phyloP scores from a whole-genome alignment of 495 filamentous ascomycete genomes.

The Neohortaea acidophila region DNA sequence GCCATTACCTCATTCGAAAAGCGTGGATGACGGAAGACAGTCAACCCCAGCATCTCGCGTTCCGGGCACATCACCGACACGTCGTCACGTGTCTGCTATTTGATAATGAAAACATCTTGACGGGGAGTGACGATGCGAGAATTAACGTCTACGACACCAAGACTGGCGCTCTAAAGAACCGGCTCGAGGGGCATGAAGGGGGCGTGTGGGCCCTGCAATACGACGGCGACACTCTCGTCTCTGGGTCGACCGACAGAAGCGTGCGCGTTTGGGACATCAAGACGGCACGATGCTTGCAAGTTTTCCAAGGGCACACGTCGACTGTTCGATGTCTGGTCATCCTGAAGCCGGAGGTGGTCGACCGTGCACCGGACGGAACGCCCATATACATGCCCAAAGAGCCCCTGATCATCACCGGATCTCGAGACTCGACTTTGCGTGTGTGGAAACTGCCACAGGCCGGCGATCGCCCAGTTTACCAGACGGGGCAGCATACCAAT shows the following conservation, averaged over 20 bases:
- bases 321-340: constrained; percentile 95
- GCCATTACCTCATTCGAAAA: constrained; percentile 74
- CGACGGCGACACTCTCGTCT: constrained; percentile 84
- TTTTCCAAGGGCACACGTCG: constrained; percentile 94
- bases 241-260: constrained; percentile 88
- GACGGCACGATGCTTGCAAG: constrained; percentile 73
- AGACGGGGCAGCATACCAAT: constrained; percentile 55
- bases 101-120: constrained; percentile 93
- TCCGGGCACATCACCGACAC: constrained; percentile 86
- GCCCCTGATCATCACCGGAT: constrained; percentile 92
- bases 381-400: constrained; percentile 78
- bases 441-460: constrained; percentile 92
- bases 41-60: constrained; percentile 86
- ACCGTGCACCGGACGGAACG: constrained; percentile 53
- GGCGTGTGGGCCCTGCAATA: constrained; percentile 98
- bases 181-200: constrained; percentile 83
- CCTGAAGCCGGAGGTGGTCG: constrained; percentile 68
- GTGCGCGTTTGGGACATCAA: constrained; percentile 98
- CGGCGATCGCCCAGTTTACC: constrained; percentile 56
- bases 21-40: constrained; percentile 79
- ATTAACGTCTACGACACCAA: constrained; percentile 98
- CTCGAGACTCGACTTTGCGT: constrained; percentile 81
- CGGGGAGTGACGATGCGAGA: constrained; percentile 91
- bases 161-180: constrained; percentile 69
- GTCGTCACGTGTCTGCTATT: constrained; percentile 97